A percentile compares a stretch with the other conserved stretches of the same genome.
Evolutionary conservation across 371 early-diverging fungal genomes (phyloP).

Genomic region (Haplosporangium sp.): DNA sequence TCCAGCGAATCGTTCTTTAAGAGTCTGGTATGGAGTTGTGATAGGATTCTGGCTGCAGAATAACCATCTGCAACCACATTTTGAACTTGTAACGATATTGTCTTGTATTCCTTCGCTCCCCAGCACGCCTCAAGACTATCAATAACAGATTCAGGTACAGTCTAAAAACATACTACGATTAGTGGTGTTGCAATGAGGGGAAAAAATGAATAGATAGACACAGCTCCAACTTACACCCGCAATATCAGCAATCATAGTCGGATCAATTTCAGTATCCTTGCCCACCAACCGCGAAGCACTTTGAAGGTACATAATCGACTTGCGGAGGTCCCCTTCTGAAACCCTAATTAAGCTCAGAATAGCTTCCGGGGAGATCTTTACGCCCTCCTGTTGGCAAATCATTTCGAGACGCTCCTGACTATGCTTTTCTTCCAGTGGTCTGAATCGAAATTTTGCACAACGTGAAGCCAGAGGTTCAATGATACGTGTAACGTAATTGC

Average conservation of each 20-base stretch:
- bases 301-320: slow-evolving; percentile 93
- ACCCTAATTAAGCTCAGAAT: slow-evolving; percentile 78
- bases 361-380: slow-evolving; percentile 67
- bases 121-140: slow-evolving; percentile 67
- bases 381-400: slow-evolving; percentile 78
- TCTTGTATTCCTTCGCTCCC: slow-evolving; percentile 52
- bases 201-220: background rate
- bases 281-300: slow-evolving; percentile 78
- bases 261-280: slow-evolving; percentile 62
- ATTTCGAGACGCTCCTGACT: slow-evolving; percentile 67
- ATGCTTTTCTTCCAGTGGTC: slow-evolving; percentile 74
- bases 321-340: slow-evolving; percentile 93
- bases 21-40: slow-evolving; percentile 78
- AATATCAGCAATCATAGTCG: slow-evolving; percentile 78
- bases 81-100: slow-evolving; percentile 64
- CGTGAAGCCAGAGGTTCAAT: slow-evolving; percentile 96
- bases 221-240: slow-evolving; percentile 73
- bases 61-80: slow-evolving; percentile 77
- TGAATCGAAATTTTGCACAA: slow-evolving; percentile 97
- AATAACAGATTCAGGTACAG: slow-evolving; percentile 73
- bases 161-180: slow-evolving; percentile 33
- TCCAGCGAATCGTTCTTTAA: slow-evolving; percentile 69
- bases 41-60: slow-evolving; percentile 78
- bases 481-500: slow-evolving; percentile 97
- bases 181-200: background rate